These are phyloP conservation scores for Monosporascus sp. DNA, from an alignment of 2,329 filamentous ascomycete species.

Conservation along the genomic window DNA sequence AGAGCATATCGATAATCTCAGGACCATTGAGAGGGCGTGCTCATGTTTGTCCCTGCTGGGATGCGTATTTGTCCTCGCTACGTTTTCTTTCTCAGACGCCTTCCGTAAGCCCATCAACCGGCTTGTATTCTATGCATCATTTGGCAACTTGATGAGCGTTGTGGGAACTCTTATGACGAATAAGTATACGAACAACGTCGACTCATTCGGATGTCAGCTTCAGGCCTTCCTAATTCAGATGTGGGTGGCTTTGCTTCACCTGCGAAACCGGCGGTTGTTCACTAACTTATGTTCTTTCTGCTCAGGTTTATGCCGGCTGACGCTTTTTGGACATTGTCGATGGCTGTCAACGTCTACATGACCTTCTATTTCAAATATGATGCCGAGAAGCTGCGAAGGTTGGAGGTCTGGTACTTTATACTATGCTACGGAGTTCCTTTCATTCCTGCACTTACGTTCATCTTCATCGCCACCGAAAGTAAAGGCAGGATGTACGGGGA, in stretches of 20 bases:
- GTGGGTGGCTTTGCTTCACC: constrained; percentile 40
- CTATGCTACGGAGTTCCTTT: constrained; percentile 70
- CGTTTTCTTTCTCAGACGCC: constrained; percentile 60
- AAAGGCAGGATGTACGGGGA: constrained; percentile 64
- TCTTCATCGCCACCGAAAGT: constrained; percentile 54
- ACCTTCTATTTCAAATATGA: constrained; percentile 75
- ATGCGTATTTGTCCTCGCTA: constrained; percentile 65
- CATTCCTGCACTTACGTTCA: constrained; percentile 60
- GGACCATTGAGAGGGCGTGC: constrained; percentile 59
- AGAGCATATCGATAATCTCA: constrained; percentile 49
- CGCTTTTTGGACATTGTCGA: constrained; percentile 71
- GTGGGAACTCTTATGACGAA: constrained; percentile 70
- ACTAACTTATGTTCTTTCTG: constrained; percentile 6
- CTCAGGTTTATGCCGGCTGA: constrained; percentile 74
- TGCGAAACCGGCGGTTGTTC: background rate
- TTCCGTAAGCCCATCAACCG: constrained; percentile 88
- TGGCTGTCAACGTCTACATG: constrained; percentile 79
- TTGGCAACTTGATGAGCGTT: constrained; percentile 75
- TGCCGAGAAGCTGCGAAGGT: constrained; percentile 53
- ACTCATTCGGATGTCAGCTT: constrained; percentile 58
- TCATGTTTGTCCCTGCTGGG: constrained; percentile 68
- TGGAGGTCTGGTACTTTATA: constrained; percentile 67
- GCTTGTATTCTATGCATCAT: constrained; percentile 76
- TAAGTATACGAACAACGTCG: constrained; percentile 45
- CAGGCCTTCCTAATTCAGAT: constrained; percentile 80